Evolutionary conservation across 2,329 filamentous ascomycete genomes (phyloP).

Genomic region (Neurospora sp.): DNA sequence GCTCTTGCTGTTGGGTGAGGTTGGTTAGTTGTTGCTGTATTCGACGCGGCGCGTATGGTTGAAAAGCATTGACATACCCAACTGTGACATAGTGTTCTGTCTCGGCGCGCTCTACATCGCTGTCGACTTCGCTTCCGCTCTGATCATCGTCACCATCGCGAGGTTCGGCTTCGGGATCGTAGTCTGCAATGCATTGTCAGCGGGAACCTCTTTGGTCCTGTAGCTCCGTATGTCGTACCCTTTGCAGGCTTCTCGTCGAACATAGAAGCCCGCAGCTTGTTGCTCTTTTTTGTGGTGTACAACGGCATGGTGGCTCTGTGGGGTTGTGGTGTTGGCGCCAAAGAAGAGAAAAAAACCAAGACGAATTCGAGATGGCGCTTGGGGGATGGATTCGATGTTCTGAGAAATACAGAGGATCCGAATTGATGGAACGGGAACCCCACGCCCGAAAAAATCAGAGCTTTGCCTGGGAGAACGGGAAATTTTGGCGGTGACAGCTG

Average conservation of each 20-base stretch:
- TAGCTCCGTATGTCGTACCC: conserved; percentile 34
- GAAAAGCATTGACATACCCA: conserved; percentile 35
- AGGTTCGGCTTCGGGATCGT: conserved; percentile 66
- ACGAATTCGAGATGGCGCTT: conserved; percentile 3
- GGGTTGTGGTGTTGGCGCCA: conserved; percentile 13
- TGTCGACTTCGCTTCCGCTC: conserved; percentile 31
- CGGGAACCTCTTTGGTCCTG: not conserved
- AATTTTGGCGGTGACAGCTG: conserved; percentile 41
- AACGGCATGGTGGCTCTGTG: conserved; percentile 35
- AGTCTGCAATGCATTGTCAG: conserved; percentile 42
- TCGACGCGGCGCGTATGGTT: not conserved
- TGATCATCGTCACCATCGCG: conserved; percentile 47
- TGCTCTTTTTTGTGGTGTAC: conserved; percentile 30
- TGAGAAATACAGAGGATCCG: not conserved
- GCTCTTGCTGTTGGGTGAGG: conserved; percentile 51
- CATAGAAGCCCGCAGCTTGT: conserved; percentile 52
- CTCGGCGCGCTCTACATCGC: conserved; percentile 27
- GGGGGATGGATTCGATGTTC: not conserved
- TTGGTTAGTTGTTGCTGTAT: conserved; percentile 6
- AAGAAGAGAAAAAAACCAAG: not conserved
- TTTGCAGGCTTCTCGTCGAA: conserved; percentile 51
- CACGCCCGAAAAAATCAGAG: conserved; percentile 19
- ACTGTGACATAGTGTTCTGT: conserved; percentile 83
- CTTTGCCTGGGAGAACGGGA: conserved; percentile 22
- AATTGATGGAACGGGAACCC: conserved; percentile 5